Percentiles rank a stretch among this genome's conserved stretches.
Conservation (phyloP, 257 asterid genomes). For the Ocimum tenuiflorum region DNA sequence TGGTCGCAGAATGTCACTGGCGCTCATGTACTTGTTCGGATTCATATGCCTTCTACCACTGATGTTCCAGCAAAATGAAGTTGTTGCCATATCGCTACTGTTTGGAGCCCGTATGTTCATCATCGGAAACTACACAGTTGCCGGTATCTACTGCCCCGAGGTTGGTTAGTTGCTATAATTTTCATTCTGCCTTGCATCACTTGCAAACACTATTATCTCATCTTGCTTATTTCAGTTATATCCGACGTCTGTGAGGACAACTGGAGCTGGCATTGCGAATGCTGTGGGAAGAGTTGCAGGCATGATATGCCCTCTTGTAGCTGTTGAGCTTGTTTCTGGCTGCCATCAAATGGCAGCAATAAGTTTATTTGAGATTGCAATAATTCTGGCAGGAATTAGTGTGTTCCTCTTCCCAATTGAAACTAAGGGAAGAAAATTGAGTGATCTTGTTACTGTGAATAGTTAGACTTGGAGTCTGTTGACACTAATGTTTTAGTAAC, state of each 20-base stretch:
- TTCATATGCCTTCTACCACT: slow-evolving; percentile 51
- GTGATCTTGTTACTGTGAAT: slow-evolving; percentile 26
- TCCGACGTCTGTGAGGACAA: slow-evolving; percentile 73
- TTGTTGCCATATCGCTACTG: slow-evolving; percentile 32
- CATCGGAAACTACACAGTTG: slow-evolving; percentile 37
- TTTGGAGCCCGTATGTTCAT: slow-evolving; percentile 60
- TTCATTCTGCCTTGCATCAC: neutral
- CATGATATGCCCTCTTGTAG: slow-evolving; percentile 74
- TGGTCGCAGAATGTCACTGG: slow-evolving; percentile 55
- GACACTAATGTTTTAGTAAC: neutral
- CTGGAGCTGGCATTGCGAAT: slow-evolving; percentile 62
- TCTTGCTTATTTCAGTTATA: slow-evolving; percentile 41
- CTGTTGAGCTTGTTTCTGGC: slow-evolving; percentile 53
- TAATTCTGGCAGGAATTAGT: slow-evolving; percentile 42
- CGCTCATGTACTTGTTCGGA: slow-evolving; percentile 31
- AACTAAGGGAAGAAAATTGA: slow-evolving; percentile 53
- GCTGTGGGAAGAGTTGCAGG: slow-evolving; percentile 77
- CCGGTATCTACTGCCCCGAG: slow-evolving; percentile 57
- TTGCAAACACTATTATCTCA: neutral
- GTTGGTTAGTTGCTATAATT: slow-evolving; percentile 23
- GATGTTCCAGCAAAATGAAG: slow-evolving; percentile 33
- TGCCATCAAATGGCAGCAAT: slow-evolving; percentile 65
- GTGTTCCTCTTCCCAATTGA: slow-evolving; percentile 55
- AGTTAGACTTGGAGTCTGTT: slow-evolving; percentile 5
- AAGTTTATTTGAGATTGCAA: slow-evolving; percentile 43